These are phyloP conservation scores for Picocystis sp. DNA, from an alignment of 163 green algal genomes.

Conservation along the genomic window DNA sequence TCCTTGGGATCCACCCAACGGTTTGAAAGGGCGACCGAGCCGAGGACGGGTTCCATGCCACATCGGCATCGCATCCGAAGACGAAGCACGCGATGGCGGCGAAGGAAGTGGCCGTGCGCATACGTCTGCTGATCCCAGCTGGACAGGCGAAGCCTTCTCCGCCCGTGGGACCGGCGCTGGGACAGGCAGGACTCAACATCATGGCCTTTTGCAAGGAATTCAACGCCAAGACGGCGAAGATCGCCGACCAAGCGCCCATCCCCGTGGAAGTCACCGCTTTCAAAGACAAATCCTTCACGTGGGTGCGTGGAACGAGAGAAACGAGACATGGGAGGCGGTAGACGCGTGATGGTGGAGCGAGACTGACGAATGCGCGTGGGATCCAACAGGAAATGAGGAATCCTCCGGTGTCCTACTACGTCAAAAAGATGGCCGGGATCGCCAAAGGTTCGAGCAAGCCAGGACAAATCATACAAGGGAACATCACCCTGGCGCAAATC, in stretches of 20 bases:
- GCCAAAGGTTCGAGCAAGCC: slow-evolving; percentile 32
- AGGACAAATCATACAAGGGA: slow-evolving; percentile 47
- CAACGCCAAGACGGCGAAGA: slow-evolving; percentile 72
- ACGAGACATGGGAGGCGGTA: too few relatives aligned
- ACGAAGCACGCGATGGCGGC: slow-evolving; percentile 6
- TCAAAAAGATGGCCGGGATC: slow-evolving; percentile 60
- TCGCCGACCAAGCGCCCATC: slow-evolving; percentile 36
- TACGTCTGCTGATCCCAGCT: slow-evolving; percentile 66
- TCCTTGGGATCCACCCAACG: too few relatives aligned
- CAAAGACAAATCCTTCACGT: slow-evolving; percentile 66
- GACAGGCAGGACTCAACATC: slow-evolving; percentile 67
- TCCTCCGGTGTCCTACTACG: slow-evolving; percentile 62
- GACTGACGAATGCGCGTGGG: not conserved
- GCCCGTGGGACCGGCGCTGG: slow-evolving; percentile 44
- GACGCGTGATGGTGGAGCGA: slow-evolving; percentile 1
- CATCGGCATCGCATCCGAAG: too few relatives aligned
- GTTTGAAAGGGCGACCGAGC: too few relatives aligned
- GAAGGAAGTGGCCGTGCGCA: slow-evolving; percentile 30
- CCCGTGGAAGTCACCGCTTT: slow-evolving; percentile 65
- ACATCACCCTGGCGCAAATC: slow-evolving; percentile 66
- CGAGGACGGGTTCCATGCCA: too few relatives aligned
- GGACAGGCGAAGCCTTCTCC: slow-evolving; percentile 63
- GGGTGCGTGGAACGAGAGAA: slow-evolving; percentile 14
- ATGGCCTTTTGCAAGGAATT: slow-evolving; percentile 93
- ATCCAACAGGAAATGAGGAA: slow-evolving; percentile 35